Evolutionary conservation across 345 rosid genomes (phyloP), one percentile per base, ranked within the genome.

Genomic region (Xanthoceras sorbifolium): DNA sequence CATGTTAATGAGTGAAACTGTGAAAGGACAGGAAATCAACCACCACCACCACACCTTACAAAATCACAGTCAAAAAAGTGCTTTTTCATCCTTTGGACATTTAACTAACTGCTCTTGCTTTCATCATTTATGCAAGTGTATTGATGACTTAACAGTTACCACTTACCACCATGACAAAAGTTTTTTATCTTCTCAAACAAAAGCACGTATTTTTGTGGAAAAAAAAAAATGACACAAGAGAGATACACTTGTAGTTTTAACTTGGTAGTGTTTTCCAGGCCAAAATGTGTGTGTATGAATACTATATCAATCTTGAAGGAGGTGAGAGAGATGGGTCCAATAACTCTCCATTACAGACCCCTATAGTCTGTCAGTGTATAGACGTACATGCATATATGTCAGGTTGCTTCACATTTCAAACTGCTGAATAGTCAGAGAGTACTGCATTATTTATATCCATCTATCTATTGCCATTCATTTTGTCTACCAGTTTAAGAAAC

Each of bases 361-460:
- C 52, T 14, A n/a, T n/a, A n/a, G n/a, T n/a, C n/a, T n/a, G n/a
- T n/a, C n/a, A n/a, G 52, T 46, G 52, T 50, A 57, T 3, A 57
- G 61, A 55, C 73, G 68, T 23, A 44, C 64, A 15, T 26, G 22
- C 74, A 69, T 34, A 46, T 61, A 25, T 50, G 78, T 77, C 80
- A 73, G 81, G 62, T 81, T 81, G 81, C 84, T 77, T 73, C 74
- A 50, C 52, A 77, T 73, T 36, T 67, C 75, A 76, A 67, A 20
- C 42, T 38, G 1, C 25, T 59, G 59, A 72, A 44, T 28, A 17
- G 42, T 73, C 28, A 28, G 57, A 25, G 23, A 62, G n/a, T n/a
- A n/a, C 68, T 60, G 42, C 42, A 73, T 61, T 60, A 17, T 32
- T 42, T 59, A 17, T 18, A 54, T 57, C 26, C n/a, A 54, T 55